These are phyloP conservation scores for Monosporozyma unispora DNA, from an alignment of 805 yeast genomes.

Conservation along the genomic window DNA sequence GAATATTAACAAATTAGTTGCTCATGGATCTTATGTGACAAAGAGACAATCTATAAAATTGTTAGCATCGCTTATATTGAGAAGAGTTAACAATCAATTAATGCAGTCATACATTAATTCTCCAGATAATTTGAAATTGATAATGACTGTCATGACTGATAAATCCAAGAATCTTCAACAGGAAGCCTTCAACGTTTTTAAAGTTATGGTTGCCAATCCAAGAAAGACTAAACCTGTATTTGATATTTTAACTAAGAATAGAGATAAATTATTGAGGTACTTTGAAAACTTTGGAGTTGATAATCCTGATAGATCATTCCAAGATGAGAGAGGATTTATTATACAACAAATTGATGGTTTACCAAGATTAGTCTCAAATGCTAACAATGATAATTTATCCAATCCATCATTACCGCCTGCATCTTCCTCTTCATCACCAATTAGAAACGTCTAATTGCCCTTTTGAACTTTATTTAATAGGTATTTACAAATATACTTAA, in stretches of 20 bases:
- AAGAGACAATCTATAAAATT: constrained; percentile 82
- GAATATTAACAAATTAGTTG: constrained; percentile 59
- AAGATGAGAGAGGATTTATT: constrained; percentile 75
- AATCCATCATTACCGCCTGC: background rate
- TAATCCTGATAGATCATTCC: constrained; percentile 51
- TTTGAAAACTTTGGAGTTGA: constrained; percentile 54
- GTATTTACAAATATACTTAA: background rate
- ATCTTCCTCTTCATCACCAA: background rate
- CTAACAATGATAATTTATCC: background rate
- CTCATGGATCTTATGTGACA: constrained; percentile 78
- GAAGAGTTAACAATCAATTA: constrained; percentile 59
- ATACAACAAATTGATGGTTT: constrained; percentile 62
- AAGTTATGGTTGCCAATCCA: constrained; percentile 94
- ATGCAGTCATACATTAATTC: constrained; percentile 73
- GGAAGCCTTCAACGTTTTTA: constrained; percentile 90
- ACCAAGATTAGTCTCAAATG: constrained; percentile 39
- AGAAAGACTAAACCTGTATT: constrained; percentile 68
- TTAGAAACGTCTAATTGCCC: background rate
- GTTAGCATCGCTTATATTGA: constrained; percentile 60
- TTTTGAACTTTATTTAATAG: background rate
- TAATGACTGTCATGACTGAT: constrained; percentile 81
- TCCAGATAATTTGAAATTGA: constrained; percentile 72
- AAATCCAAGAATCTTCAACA: constrained; percentile 80
- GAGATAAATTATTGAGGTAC: constrained; percentile 63
- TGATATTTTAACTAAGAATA: constrained; percentile 78